These are phyloP conservation scores for Kodamaea sagamina DNA, from an alignment of 805 yeast genomes.

Conservation along the genomic window DNA sequence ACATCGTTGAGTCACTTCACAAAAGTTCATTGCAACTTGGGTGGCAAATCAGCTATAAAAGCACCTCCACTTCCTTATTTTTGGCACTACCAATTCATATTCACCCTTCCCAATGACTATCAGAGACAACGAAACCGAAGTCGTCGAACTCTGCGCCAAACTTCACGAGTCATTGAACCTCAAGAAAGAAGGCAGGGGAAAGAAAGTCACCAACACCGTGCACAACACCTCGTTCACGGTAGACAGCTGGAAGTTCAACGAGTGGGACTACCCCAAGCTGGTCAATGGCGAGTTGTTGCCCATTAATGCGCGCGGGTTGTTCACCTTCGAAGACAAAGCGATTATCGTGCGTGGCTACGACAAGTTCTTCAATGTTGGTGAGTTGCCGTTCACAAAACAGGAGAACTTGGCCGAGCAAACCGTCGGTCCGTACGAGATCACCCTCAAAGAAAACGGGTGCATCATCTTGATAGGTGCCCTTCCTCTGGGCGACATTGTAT, in stretches of 20 bases:
- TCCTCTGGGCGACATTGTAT: constrained; percentile 70
- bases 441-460: constrained; percentile 93
- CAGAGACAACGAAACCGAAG: constrained; percentile 18
- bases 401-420: constrained; percentile 33
- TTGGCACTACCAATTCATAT: background rate
- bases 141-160: constrained; percentile 15
- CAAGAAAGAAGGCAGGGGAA: constrained; percentile 26
- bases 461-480: constrained; percentile 81
- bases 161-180: constrained; percentile 21
- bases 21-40: background rate
- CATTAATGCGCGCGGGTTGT: constrained; percentile 79
- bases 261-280: constrained; percentile 76
- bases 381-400: constrained; percentile 56
- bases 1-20: no score
- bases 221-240: constrained; percentile 15
- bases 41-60: background rate
- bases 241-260: constrained; percentile 77
- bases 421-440: constrained; percentile 74
- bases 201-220: constrained; percentile 17
- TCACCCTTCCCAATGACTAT: background rate
- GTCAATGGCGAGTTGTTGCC: constrained; percentile 54
- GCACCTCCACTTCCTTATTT: background rate
- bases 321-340: constrained; percentile 45
- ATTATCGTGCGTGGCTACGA: constrained; percentile 89
- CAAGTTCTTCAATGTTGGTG: constrained; percentile 86